Base-by-base conservation (phyloP, 371 early-diverging fungal genomes). In the Mortierella sp. region DNA sequence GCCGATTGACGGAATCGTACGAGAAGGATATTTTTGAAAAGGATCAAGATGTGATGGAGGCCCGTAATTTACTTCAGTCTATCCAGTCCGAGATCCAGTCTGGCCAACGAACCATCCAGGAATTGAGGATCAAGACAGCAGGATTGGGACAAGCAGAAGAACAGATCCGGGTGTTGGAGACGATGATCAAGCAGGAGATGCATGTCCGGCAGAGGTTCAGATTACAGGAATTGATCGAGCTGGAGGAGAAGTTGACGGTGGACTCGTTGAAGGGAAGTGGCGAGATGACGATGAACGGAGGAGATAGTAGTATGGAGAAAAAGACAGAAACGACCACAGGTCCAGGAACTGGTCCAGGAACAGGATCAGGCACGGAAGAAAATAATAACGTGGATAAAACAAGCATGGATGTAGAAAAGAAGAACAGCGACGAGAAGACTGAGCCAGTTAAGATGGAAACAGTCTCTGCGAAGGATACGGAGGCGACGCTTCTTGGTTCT, bases 21-120 rank as follows among this genome's bases (percentile, higher is more conserved):
- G 76, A 76, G 30, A 84, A 80, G 28, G 83, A 86, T 54, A 79
- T 85, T 3, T 88, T 85, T 72, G 88, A 88, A 44, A 81, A 86
- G 56, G 86, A 88, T 54, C 84, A 84, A 50, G 88, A 88, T 73
- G 51, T 88, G 24, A 27, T 80, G 42, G 81, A 76, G n/a, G 81
- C 79, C 1, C 68, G 73, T 21, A 64, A 44, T 32, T 3, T 76
- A 43, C 50, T 76, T 19, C 65, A 64, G 19, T 69, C 64, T 23
- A 69, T 76, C 26, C 70, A 69, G 54, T 17, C 64, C 8, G 76
- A 76, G 50, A 54, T 76, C 15, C 56, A 50, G 49, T 59, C 63
- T 8, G 76, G 76, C 0, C 76, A 69, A 27, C 56, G 65, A 12
- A 64, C 70, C 42, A 69, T 76, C 24, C 55, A 64, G 15, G 76